Evolutionary conservation across 306 rosid genomes (phyloP).

Genomic region (Sesbania bispinosa): DNA sequence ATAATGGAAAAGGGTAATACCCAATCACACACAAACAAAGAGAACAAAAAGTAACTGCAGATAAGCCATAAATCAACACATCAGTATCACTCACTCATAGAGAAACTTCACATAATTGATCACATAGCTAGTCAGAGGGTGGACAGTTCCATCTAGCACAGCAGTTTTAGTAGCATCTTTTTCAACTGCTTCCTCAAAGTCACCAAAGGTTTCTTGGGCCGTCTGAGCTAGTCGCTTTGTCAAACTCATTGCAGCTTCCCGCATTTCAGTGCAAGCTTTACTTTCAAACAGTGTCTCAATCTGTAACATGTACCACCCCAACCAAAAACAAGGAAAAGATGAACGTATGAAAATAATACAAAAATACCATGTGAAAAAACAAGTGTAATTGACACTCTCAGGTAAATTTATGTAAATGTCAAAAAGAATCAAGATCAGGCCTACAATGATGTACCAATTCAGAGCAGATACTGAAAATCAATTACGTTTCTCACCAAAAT

Average conservation of each 20-base stretch:
- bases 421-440: background rate
- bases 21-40: background rate
- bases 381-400: background rate
- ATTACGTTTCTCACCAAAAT: background rate
- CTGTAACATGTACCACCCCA: conserved; percentile 33
- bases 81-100: conserved; percentile 64
- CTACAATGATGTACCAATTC: background rate
- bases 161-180: conserved; percentile 94
- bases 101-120: conserved; percentile 89
- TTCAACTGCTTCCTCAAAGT: conserved; percentile 98
- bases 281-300: conserved; percentile 63
- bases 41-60: background rate
- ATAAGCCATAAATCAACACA: conserved; percentile 13
- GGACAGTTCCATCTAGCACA: conserved; percentile 95
- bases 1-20: background rate
- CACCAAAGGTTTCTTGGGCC: conserved; percentile 92
- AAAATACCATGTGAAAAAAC: background rate
- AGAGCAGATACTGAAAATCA: background rate
- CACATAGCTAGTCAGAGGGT: conserved; percentile 96
- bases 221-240: conserved; percentile 86
- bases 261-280: conserved; percentile 75
- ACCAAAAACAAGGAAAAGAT: background rate
- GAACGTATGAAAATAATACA: background rate
- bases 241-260: conserved; percentile 73
- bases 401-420: background rate